These are phyloP conservation scores for Pholiota conissans DNA, from an alignment of 768 basidiomycete genomes.

Conservation along the genomic window DNA sequence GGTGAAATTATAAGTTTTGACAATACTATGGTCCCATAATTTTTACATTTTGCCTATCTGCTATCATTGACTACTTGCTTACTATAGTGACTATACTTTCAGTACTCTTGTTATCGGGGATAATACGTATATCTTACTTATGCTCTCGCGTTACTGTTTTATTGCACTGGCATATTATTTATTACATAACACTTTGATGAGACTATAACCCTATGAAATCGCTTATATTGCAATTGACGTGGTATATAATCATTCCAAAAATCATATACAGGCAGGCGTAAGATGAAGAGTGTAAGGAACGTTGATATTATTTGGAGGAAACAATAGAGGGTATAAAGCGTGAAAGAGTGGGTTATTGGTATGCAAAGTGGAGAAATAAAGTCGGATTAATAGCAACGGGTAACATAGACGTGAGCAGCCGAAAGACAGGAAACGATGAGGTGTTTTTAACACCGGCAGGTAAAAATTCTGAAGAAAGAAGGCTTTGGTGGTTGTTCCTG, in stretches of 20 bases:
- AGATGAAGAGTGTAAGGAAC: slow-evolving; percentile 31
- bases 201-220: not conserved
- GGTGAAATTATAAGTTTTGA: not conserved
- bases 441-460: slow-evolving; percentile 66
- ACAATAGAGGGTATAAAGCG: slow-evolving; percentile 19
- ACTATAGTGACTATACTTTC: too few relatives aligned
- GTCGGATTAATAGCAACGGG: slow-evolving; percentile 10
- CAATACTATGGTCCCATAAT: not conserved
- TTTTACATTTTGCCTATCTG: too few relatives aligned
- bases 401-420: slow-evolving; percentile 14
- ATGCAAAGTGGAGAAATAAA: slow-evolving; percentile 15
- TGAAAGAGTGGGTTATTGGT: slow-evolving; percentile 17
- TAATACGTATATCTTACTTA: too few relatives aligned
- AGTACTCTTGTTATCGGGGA: too few relatives aligned
- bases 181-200: not conserved
- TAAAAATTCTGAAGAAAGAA: slow-evolving; percentile 66
- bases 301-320: slow-evolving; percentile 14
- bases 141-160: too few relatives aligned
- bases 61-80: too few relatives aligned
- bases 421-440: slow-evolving; percentile 13
- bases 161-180: not conserved
- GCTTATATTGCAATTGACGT: slow-evolving; percentile 15
- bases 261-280: slow-evolving; percentile 21
- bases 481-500: slow-evolving; percentile 40
- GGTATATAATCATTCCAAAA: slow-evolving; percentile 25